Conservation (phyloP, 2,329 filamentous ascomycete species). For the Nigrospora oryzae region DNA sequence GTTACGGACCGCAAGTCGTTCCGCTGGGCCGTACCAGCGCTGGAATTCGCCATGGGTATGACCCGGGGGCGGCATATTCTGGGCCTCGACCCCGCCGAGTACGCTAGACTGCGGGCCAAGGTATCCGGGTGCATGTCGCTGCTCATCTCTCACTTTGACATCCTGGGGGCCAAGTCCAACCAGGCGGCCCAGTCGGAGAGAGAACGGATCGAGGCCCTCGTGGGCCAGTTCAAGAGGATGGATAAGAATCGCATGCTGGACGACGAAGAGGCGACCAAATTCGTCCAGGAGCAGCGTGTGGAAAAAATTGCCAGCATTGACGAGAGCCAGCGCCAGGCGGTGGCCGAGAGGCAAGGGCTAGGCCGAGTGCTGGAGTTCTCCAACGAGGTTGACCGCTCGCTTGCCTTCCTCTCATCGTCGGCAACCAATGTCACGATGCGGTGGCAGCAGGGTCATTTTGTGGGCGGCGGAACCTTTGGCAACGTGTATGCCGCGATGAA, state of each 20-base stretch:
- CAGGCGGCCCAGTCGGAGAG: constrained; percentile 91
- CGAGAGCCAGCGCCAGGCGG: constrained; percentile 65
- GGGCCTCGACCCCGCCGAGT: constrained; percentile 83
- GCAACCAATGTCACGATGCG: constrained; percentile 92
- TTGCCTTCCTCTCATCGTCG: constrained; percentile 88
- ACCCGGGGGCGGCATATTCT: constrained; percentile 88
- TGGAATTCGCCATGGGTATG: constrained; percentile 97
- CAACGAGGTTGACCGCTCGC: constrained; percentile 90
- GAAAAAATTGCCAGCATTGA: constrained; percentile 70
- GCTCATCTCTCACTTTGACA: constrained; percentile 96
- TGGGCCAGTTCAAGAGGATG: constrained; percentile 66
- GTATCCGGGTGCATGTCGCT: constrained; percentile 97
- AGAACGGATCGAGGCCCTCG: constrained; percentile 73
- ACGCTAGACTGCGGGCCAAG: constrained; percentile 71
- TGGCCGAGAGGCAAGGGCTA: constrained; percentile 78
- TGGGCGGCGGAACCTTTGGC: constrained; percentile 93
- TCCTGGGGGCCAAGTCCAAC: constrained; percentile 92
- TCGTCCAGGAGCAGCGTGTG: constrained; percentile 69
- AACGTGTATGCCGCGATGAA: constrained; percentile 98
- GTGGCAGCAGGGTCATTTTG: constrained; percentile 98
- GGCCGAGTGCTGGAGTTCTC: constrained; percentile 88
- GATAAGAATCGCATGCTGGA: constrained; percentile 67
- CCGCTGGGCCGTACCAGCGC: constrained; percentile 88
- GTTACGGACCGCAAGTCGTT: constrained; percentile 93
- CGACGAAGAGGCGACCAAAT: constrained; percentile 75